Evolutionary conservation across 116 monocot species (phyloP), one percentile per base, ranked within the genome.

Genomic region (Thalassia testudinum): DNA sequence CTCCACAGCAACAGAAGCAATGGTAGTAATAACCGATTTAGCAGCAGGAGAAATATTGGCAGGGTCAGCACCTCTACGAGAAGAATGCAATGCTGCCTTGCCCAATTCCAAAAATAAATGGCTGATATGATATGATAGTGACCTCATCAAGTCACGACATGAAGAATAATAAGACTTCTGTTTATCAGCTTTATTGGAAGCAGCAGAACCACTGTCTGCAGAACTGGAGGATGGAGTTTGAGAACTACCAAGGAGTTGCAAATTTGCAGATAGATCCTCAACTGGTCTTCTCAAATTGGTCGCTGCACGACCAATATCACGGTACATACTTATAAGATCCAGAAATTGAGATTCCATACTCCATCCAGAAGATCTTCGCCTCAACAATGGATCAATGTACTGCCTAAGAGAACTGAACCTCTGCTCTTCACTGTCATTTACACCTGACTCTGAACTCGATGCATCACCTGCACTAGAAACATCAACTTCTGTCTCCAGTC

Each of bases 341-440:
- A 90, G 78, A 62, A 99, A 75, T 53, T 90, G 91, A 54, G 99
- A 99, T 50, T 99, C 99, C 56, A 90, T 67, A 53, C 79, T 80
- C 90, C 86, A 90, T 13, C 80, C 78, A 70, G 90, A 73, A 42
- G 37, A 65, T 59, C 91, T 77, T 27, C 99, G 56, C 52, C 99
- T 79, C 29, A 86, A 60, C 48, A 90, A 61, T 29, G 90, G 91
- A 73, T 97, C 97, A 62, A 84, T 63, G 58, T 77, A 85, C 54
- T 89, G 97, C 75, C 91, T 71, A 29, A 99, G 75, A 50, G 79
- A 75, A 71, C 52, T 73, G 24, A 81, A 75, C 47, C 89, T 73
- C 56, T 70, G 85, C 12, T 82, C 83, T 27, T 90, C 99, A 58
- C 52, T 64, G 26, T 86, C 86, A 62, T 56, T 52, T 26, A 28